A percentile compares a stretch with the other conserved stretches of the same genome.
phyloP scores from a whole-genome alignment of 257 asterid genomes.

The Catharanthus roseus region DNA sequence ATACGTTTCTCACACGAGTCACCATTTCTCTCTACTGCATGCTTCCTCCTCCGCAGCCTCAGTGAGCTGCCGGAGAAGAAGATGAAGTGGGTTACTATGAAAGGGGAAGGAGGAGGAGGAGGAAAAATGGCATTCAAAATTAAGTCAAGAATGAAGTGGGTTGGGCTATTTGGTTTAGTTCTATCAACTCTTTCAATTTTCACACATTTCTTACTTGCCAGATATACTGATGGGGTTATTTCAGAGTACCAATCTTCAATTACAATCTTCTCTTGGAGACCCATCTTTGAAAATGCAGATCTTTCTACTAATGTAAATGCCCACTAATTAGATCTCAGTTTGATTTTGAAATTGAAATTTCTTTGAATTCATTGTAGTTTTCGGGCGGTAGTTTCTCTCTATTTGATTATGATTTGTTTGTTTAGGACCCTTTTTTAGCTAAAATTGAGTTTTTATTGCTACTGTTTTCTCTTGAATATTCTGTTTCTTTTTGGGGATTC shows the following conservation, averaged over 20 bases:
- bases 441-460: neutral
- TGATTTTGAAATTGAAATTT: constrained; percentile 5
- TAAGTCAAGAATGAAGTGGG: constrained; percentile 66
- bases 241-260: constrained; percentile 82
- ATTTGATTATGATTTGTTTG: neutral
- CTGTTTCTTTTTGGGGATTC: constrained; percentile 19
- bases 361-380: neutral
- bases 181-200: constrained; percentile 73
- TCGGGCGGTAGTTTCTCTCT: neutral
- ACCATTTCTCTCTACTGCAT: constrained; percentile 1
- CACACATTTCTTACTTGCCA: constrained; percentile 81
- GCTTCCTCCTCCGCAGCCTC: too few relatives aligned
- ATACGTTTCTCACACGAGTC: constrained; percentile 8
- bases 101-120: constrained; percentile 36
- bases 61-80: constrained; percentile 9
- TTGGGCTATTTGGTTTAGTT: constrained; percentile 66
- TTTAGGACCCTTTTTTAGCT: neutral
- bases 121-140: constrained; percentile 61
- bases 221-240: constrained; percentile 59
- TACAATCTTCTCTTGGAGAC: constrained; percentile 93
- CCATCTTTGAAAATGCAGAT: constrained; percentile 58
- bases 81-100: constrained; percentile 63
- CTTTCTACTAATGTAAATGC: constrained; percentile 50
- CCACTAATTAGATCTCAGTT: constrained; percentile 39
- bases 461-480: constrained; percentile 9